Evolutionary conservation across 2,329 filamentous ascomycete species (phyloP), one percentile per base, ranked within the genome.

Genomic region (Fusarium ambrosium): DNA sequence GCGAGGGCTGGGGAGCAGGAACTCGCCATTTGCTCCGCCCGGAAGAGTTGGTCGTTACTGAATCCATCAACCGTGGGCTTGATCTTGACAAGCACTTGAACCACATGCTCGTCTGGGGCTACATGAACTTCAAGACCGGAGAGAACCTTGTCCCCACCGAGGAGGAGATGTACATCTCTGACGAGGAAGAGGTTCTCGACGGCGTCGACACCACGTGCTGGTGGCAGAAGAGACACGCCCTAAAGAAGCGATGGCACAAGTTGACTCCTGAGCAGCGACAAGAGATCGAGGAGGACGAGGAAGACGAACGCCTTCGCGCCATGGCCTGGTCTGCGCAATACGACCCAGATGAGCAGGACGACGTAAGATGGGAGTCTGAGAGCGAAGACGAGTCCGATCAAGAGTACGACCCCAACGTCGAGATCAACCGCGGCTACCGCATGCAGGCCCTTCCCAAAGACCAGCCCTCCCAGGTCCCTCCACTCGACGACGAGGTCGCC

Each of bases 61-160:
- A 95, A 78, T 83, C 87, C 0, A 80, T 87, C 0, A 82, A 86
- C 18, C 83, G 92, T 18, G 80, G 85, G 0, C 79, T 93, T 37
- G 72, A 86, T 24, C 79, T 94, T n/a, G 85, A 91, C 64, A 70
- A 84, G 14, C 85, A 89, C 75, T 84, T 91, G 56, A 76, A 87
- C 16, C 84, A 87, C 67, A 91, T 93, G 86, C 85, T 91, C 74
- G 71, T 89, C 18, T 94, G 89, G 85, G 93, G 93, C 1, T 88
- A 88, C 78, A 83, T 92, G 32, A 86, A 93, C 80, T 86, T 85
- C 62, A 59, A 79, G 6, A 89, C 86, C 2, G 86, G 89, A 59
- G 79, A 84, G 71, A 87, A 91, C 78, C 77, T 89, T 6, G 84
- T 87, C 0, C 88, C 89, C 3, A 84, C 81, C 11, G 80, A 85